phyloP scores from a whole-genome alignment of 345 rosid species.

The Syzygium oleosum region DNA sequence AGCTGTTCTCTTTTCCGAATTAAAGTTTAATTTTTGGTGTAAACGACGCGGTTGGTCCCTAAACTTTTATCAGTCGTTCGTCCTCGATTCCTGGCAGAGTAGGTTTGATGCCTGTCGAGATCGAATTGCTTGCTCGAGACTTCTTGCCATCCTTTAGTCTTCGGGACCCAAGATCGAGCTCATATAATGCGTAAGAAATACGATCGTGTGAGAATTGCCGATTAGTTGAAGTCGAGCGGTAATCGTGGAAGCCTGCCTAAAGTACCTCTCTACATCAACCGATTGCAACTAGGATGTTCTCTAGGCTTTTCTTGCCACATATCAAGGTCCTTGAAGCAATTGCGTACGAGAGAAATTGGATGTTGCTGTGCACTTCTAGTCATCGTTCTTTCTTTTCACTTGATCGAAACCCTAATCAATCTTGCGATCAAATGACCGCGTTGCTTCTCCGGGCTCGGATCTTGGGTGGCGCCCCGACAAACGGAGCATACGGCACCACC shows the following conservation, averaged over 20 bases:
- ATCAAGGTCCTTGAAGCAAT: neutral
- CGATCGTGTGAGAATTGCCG: neutral
- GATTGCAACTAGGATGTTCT: neutral
- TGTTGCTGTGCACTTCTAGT: neutral
- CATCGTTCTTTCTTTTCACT: neutral
- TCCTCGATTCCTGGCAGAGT: accelerated
- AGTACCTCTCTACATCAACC: neutral
- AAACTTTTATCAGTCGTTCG: neutral
- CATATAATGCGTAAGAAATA: neutral
- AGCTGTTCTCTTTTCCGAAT: neutral
- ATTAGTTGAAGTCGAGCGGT: neutral
- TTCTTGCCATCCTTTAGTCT: neutral
- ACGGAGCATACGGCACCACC: too few species aligned
- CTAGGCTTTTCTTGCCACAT: neutral
- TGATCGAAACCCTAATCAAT: neutral
- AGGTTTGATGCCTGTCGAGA: neutral
- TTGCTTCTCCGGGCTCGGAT: neutral
- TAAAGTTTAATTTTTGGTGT: neutral
- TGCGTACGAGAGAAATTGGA: neutral
- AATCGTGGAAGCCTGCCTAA: neutral
- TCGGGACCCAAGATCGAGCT: neutral
- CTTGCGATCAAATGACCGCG: neutral
- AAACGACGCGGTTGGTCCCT: neutral
- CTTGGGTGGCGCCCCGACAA: neutral
- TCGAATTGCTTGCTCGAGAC: neutral